Percentiles rank a stretch among this genome's conserved stretches.
Conservation (phyloP, 768 basidiomycete genomes). For the Megacollybia marginata region DNA sequence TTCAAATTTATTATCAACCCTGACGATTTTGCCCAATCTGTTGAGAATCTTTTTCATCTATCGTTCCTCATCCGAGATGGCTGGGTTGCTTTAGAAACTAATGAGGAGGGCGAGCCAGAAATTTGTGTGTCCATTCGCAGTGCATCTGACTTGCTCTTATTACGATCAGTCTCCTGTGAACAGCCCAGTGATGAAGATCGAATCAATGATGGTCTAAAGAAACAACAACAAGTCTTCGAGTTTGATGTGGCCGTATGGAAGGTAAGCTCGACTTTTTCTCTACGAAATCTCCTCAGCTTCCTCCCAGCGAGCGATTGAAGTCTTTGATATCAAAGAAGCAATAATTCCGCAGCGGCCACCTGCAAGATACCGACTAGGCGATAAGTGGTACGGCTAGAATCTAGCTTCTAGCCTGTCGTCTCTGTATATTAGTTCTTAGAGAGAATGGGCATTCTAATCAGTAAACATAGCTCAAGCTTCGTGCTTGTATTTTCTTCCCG, state of each 20-base stretch:
- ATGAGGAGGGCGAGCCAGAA: conserved; percentile 61
- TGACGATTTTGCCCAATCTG: conserved; percentile 82
- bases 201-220: conserved; percentile 46
- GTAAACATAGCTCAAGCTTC: background rate
- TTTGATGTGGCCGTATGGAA: conserved; percentile 87
- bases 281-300: background rate
- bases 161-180: conserved; percentile 49
- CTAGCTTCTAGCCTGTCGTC: background rate
- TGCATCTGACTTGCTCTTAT: conserved; percentile 1
- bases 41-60: conserved; percentile 94
- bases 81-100: conserved; percentile 64
- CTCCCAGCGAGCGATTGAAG: conserved; percentile 73
- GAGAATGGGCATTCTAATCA: too few species aligned
- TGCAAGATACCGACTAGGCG: conserved; percentile 46
- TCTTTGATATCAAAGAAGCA: conserved; percentile 73
- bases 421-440: background rate
- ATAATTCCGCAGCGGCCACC: conserved; percentile 69
- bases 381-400: conserved; percentile 68
- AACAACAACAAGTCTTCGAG: conserved; percentile 85
- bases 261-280: conserved; percentile 38
- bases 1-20: conserved; percentile 91
- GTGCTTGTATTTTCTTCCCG: too few species aligned
- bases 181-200: conserved; percentile 60
- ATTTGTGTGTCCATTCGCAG: conserved; percentile 53
- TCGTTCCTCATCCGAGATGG: conserved; percentile 90